Base-by-base conservation (phyloP, 768 basidiomycete genomes). In the Mycena indigotica region DNA sequence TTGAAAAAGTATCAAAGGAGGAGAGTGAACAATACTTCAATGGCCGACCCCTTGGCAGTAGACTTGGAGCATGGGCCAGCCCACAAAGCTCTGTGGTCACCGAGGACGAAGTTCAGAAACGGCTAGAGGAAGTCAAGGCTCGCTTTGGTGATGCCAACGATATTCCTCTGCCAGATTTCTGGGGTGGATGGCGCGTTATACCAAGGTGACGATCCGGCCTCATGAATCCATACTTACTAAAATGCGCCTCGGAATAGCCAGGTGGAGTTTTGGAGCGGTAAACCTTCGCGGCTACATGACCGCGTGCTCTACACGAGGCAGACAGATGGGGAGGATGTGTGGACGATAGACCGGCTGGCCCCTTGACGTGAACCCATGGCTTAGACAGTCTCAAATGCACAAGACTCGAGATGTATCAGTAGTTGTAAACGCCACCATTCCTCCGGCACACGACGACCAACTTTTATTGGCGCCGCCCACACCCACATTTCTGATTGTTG, bases 101-200 rank as follows among this genome's bases (percentile, higher is more conserved):
- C 2, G 93, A 97, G 66, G 85, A 80, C 1, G 86, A 87, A 57
- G 74, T 98, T 3, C 75, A 80, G 49, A 75, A 75, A 23, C 80
- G 87, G 38, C 73, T 95, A 16, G 74, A 86, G 57, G 77, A 78
- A 67, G 66, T 88, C 21, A 75, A 83, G 67, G 75, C 81, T 46
- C 79, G 78, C 30, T 93, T 92, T 67, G 77, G 76, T 17, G 75
- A 79, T 17, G 60, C 72, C 17, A 75, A 69, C 12, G 77, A 85
- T 26, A 78, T 97, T 13, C 88, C 91, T 0, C 76, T 88, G 46
- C 96, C 96, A 3, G 87, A 91, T 6, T 93, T 92, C 71, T 98
- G 96, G 96, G 96, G 96, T 58, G 96, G 96, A 3, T 97, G 93
- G 90, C 81, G 96, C 64, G 81, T 98, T 29, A 79, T 98, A n/a